Conservation (phyloP, 257 asterid genomes). For the Ajuga chamaepitys region DNA sequence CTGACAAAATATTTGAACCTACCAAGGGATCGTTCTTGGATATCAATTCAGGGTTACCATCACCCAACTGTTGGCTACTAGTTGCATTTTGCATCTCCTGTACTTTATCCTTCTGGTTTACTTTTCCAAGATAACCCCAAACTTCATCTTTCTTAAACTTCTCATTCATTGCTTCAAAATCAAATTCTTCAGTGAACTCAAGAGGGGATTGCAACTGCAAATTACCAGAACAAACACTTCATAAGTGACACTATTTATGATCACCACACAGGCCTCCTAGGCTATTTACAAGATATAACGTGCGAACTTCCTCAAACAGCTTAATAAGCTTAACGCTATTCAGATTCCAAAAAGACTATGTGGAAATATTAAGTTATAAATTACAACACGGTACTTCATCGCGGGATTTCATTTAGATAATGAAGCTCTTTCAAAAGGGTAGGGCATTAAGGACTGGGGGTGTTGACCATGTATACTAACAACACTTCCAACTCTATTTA, state of each 20-base stretch:
- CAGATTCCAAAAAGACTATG: neutral
- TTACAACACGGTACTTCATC: too few relatives aligned
- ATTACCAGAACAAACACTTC: neutral
- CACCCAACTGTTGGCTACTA: constrained; percentile 20
- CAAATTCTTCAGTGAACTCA: constrained; percentile 56
- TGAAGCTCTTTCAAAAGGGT: neutral
- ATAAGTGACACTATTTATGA: neutral
- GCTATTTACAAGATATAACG: neutral
- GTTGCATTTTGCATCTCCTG: constrained; percentile 26
- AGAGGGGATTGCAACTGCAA: constrained; percentile 31
- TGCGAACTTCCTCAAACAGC: neutral
- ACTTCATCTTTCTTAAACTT: constrained; percentile 76
- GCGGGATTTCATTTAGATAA: neutral
- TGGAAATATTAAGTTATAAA: too few relatives aligned
- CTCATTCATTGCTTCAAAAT: constrained; percentile 78
- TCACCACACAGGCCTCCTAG: neutral
- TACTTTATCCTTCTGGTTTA: constrained; percentile 33
- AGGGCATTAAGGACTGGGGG: neutral
- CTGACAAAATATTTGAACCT: constrained; percentile 11
- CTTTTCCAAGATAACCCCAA: constrained; percentile 70
- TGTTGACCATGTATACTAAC: neutral
- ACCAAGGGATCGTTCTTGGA: constrained; percentile 43
- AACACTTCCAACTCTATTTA: neutral
- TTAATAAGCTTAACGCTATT: neutral
- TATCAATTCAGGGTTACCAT: constrained; percentile 28